These are phyloP conservation scores for Solanum chmielewskii DNA, from an alignment of 257 asterid genomes.

Conservation along the genomic window DNA sequence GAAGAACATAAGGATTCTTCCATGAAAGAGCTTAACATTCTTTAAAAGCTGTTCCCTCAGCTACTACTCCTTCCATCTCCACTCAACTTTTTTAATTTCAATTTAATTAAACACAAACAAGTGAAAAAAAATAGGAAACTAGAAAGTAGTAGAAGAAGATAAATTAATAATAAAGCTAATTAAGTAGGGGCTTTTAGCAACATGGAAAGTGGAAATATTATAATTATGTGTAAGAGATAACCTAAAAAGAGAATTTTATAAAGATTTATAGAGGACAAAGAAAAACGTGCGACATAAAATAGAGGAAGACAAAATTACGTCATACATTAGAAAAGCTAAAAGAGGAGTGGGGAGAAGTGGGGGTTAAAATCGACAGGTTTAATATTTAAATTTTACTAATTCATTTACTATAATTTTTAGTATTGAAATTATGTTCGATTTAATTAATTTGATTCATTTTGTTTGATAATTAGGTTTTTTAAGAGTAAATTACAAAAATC, in stretches of 20 bases:
- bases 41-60: slow-evolving; percentile 10
- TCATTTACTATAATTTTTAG: background rate
- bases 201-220: background rate
- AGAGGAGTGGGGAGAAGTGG: background rate
- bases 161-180: background rate
- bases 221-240: background rate
- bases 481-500: too few relatives aligned
- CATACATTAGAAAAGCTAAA: background rate
- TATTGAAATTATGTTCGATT: background rate
- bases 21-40: slow-evolving; percentile 19
- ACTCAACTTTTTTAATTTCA: background rate
- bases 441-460: too few relatives aligned
- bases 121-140: background rate
- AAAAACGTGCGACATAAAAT: background rate
- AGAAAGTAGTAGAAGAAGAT: background rate
- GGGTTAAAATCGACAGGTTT: background rate
- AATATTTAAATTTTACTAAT: background rate
- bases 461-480: too few relatives aligned
- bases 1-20: slow-evolving; percentile 32
- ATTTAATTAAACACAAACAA: background rate
- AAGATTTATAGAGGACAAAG: background rate
- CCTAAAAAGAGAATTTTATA: background rate
- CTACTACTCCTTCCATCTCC: slow-evolving; percentile 20
- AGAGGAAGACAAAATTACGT: background rate
- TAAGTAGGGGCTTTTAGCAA: background rate